Percentiles rank a stretch among this genome's conserved stretches.
phyloP scores from a whole-genome alignment of 495 filamentous ascomycete genomes.

The Talaromyces wortmannii region DNA sequence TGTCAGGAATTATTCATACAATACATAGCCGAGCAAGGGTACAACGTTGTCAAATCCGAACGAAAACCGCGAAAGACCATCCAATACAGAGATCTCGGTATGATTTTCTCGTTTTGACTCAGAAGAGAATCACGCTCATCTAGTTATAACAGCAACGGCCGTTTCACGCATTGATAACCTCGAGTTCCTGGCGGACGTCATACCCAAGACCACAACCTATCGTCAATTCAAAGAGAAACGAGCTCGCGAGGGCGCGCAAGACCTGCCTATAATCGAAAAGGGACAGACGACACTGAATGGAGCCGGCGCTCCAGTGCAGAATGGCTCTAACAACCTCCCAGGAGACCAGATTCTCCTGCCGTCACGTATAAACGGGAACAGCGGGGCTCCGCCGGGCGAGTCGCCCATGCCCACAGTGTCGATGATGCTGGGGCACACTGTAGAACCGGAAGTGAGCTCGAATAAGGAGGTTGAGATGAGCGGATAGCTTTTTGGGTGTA shows the following conservation, averaged over 20 bases:
- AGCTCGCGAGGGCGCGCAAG: slow-evolving; percentile 38
- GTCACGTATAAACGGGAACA: not conserved
- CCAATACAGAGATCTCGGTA: slow-evolving; percentile 92
- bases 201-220: slow-evolving; percentile 78
- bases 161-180: slow-evolving; percentile 88
- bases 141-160: slow-evolving; percentile 57
- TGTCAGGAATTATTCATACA: slow-evolving; percentile 91
- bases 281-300: slow-evolving; percentile 49
- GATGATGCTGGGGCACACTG: slow-evolving; percentile 31
- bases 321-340: slow-evolving; percentile 17
- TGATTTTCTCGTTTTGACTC: slow-evolving; percentile 4
- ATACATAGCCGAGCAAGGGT: slow-evolving; percentile 74
- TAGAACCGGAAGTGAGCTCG: not conserved
- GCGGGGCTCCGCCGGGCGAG: not conserved
- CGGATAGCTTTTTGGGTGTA: slow-evolving; percentile 16
- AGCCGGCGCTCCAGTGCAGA: slow-evolving; percentile 14
- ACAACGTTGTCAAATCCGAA: slow-evolving; percentile 85
- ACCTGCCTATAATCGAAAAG: slow-evolving; percentile 35
- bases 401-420: slow-evolving; percentile 3
- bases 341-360: not conserved
- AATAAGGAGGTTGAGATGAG: slow-evolving; percentile 56
- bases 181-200: slow-evolving; percentile 87
- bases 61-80: slow-evolving; percentile 87
- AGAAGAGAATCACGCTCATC: not conserved
- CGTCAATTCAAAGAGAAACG: slow-evolving; percentile 68